These are phyloP conservation scores for Xylogone sp. DNA, from an alignment of 2,329 filamentous ascomycete genomes.

Conservation along the genomic window DNA sequence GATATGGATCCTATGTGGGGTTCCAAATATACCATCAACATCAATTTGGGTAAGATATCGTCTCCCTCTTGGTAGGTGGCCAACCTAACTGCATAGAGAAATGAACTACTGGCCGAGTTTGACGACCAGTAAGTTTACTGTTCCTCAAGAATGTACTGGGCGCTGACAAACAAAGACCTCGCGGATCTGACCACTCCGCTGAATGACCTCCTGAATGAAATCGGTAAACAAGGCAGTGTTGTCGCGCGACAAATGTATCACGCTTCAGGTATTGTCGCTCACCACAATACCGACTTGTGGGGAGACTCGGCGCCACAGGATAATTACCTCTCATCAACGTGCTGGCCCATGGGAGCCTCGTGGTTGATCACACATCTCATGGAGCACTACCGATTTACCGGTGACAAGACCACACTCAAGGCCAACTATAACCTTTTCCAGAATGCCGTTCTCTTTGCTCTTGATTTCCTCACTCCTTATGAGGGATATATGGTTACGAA, in stretches of 20 bases:
- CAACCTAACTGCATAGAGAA: neutral
- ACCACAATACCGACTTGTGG: constrained; percentile 25
- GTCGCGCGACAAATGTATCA: constrained; percentile 18
- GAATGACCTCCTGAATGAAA: constrained; percentile 2
- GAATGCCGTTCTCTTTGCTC: constrained; percentile 26
- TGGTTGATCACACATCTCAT: constrained; percentile 34
- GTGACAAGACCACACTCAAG: constrained; percentile 23
- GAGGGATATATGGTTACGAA: constrained; percentile 28
- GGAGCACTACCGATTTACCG: constrained; percentile 33
- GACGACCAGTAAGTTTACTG: neutral
- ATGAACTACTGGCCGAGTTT: constrained; percentile 5
- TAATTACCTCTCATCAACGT: constrained; percentile 12
- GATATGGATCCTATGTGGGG: constrained; percentile 37
- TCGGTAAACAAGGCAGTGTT: neutral
- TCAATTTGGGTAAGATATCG: constrained; percentile 34
- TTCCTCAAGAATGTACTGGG: neutral
- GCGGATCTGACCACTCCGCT: constrained; percentile 2
- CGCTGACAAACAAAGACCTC: neutral
- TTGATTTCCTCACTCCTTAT: constrained; percentile 27
- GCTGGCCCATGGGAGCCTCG: constrained; percentile 33
- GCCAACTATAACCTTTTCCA: constrained; percentile 25
- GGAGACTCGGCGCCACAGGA: constrained; percentile 20
- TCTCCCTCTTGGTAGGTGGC: neutral
- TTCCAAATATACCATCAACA: constrained; percentile 41
- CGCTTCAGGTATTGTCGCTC: constrained; percentile 12